phyloP scores from a whole-genome alignment of 495 filamentous ascomycete species.

The Xylaria castorea region DNA sequence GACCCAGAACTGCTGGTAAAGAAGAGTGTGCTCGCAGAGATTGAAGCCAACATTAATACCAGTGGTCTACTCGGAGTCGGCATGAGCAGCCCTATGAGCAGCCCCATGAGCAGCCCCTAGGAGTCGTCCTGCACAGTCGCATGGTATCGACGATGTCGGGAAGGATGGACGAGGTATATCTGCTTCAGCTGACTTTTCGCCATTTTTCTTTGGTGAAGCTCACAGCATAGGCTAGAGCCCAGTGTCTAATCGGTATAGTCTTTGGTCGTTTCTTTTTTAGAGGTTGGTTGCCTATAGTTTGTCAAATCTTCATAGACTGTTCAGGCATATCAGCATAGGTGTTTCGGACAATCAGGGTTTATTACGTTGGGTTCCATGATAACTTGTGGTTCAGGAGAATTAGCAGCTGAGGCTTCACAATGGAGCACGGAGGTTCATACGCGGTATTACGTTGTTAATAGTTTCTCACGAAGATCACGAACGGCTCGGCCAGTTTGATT shows the following conservation, averaged over 20 bases:
- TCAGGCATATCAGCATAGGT: conserved; percentile 25
- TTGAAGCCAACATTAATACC: conserved; percentile 29
- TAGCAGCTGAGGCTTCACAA: neutral
- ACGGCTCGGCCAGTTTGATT: neutral
- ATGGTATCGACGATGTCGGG: conserved; percentile 12
- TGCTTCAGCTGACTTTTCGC: neutral
- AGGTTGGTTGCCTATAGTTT: conserved; percentile 12
- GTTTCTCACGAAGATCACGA: conserved; percentile 15
- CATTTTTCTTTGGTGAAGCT: neutral
- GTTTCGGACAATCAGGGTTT: conserved; percentile 13
- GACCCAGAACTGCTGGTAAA: conserved; percentile 43
- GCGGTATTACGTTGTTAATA: neutral
- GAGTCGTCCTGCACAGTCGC: conserved; percentile 17
- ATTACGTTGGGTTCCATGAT: neutral
- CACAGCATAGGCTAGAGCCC: neutral
- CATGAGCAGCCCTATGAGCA: conserved; percentile 2
- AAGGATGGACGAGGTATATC: conserved; percentile 5
- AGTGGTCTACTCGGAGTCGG: conserved; percentile 29
- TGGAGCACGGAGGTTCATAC: neutral
- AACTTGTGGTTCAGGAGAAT: neutral
- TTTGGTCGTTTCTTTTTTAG: neutral
- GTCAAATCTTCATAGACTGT: conserved; percentile 21
- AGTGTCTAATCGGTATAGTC: neutral
- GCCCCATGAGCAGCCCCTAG: conserved; percentile 18
- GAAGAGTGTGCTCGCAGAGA: conserved; percentile 37